Percentiles rank a stretch among this genome's conserved stretches.
These are phyloP conservation scores for Spergularia bocconei DNA, from an alignment of 148 eudicot species.

Conservation along the genomic window DNA sequence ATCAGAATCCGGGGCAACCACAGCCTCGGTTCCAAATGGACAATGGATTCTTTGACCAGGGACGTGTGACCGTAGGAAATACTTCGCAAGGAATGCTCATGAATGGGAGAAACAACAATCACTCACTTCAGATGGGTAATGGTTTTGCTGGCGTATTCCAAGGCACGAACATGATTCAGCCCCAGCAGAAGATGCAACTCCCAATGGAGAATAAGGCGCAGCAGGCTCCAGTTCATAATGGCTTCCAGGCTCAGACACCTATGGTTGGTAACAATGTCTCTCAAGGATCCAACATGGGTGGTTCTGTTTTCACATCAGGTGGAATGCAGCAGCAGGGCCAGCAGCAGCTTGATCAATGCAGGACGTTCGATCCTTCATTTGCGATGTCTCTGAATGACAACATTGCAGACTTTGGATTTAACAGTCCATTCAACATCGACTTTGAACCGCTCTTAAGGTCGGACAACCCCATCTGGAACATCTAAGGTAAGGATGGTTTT, in stretches of 20 bases:
- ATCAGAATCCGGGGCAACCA: slow-evolving; percentile 14
- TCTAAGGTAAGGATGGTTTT: slow-evolving; percentile 14
- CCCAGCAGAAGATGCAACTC: slow-evolving; percentile 13
- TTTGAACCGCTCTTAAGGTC: slow-evolving; percentile 33
- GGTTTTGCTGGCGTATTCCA: slow-evolving; percentile 8
- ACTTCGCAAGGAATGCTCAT: slow-evolving; percentile 16
- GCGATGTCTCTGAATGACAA: slow-evolving; percentile 29
- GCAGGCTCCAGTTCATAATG: slow-evolving; percentile 11
- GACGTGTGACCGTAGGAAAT: background rate
- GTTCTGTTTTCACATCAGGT: slow-evolving; percentile 26
- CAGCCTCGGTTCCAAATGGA: slow-evolving; percentile 28
- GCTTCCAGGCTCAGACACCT: slow-evolving; percentile 6
- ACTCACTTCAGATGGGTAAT: slow-evolving; percentile 21
- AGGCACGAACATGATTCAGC: slow-evolving; percentile 10
- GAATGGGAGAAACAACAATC: slow-evolving; percentile 11
- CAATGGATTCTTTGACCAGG: slow-evolving; percentile 17
- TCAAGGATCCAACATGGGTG: slow-evolving; percentile 20
- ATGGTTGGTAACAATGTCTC: slow-evolving; percentile 10
- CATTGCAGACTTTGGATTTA: slow-evolving; percentile 32
- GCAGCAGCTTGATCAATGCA: slow-evolving; percentile 28
- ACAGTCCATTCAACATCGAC: slow-evolving; percentile 34
- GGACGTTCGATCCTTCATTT: slow-evolving; percentile 31
- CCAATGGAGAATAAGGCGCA: slow-evolving; percentile 7
- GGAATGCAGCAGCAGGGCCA: slow-evolving; percentile 22
- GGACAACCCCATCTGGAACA: slow-evolving; percentile 30